Evolutionary conservation across 148 eudicot genomes (phyloP).

Genomic region (Rheum nobile): DNA sequence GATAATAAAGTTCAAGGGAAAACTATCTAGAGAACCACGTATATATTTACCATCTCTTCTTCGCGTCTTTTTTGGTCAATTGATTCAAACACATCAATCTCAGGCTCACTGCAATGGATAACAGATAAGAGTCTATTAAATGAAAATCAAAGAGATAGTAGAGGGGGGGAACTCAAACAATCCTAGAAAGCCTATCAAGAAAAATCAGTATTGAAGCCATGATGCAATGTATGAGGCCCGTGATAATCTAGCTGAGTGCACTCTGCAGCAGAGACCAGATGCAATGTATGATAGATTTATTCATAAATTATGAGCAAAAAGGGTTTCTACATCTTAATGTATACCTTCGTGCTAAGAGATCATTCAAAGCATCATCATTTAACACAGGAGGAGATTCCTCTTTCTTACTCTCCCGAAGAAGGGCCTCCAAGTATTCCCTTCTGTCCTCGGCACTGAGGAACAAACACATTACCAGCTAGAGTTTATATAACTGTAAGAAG

Average conservation of each 20-base stretch:
- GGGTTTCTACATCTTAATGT: background rate
- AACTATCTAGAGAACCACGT: background rate
- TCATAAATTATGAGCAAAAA: background rate
- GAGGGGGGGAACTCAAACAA: background rate
- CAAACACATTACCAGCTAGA: background rate
- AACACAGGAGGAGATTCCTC: slow-evolving; percentile 94
- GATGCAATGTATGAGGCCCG: too few species aligned
- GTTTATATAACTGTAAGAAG: background rate
- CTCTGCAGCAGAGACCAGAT: background rate
- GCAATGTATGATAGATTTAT: background rate
- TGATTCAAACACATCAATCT: slow-evolving; percentile 86
- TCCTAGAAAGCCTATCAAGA: too few species aligned
- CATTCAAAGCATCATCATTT: slow-evolving; percentile 83
- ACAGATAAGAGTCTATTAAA: background rate
- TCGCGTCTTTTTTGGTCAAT: slow-evolving; percentile 66
- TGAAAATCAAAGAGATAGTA: background rate
- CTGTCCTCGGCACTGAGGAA: slow-evolving; percentile 84
- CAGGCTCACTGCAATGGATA: slow-evolving; percentile 49
- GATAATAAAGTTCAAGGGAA: background rate
- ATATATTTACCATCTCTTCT: slow-evolving; percentile 81
- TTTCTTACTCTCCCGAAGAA: slow-evolving; percentile 84
- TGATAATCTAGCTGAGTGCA: too few species aligned
- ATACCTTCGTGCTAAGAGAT: slow-evolving; percentile 89
- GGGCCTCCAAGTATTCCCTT: slow-evolving; percentile 89
- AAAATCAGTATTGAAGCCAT: too few species aligned